These are phyloP conservation scores for Ganoderma meredithae DNA, from an alignment of 1,284 basidiomycete genomes.

Conservation along the genomic window DNA sequence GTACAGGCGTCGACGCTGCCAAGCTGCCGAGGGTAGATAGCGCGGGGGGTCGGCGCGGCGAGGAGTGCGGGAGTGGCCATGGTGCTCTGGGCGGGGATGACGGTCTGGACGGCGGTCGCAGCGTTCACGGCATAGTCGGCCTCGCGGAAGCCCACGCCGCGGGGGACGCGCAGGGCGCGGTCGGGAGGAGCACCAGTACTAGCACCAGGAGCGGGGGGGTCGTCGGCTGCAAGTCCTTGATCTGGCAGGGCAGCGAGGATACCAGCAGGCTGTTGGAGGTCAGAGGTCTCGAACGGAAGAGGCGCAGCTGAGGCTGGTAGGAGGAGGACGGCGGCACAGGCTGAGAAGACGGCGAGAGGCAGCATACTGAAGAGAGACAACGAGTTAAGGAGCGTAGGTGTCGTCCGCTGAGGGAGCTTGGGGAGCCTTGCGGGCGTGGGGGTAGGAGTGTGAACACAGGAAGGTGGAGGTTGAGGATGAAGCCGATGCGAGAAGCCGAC, in stretches of 20 bases:
- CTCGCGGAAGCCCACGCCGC: constrained; percentile 27
- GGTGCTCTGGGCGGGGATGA: constrained; percentile 14
- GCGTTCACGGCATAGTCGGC: constrained; percentile 33
- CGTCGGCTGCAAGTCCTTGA: background rate
- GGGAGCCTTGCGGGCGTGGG: constrained; percentile 32
- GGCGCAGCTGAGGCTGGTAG: constrained; percentile 32
- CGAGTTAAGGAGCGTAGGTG: constrained; percentile 28
- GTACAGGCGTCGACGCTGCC: too few species aligned
- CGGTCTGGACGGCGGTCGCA: constrained; percentile 20
- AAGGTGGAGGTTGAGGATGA: constrained; percentile 26
- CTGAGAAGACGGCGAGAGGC: constrained; percentile 25
- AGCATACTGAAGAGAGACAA: constrained; percentile 29
- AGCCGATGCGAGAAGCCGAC: constrained; percentile 5
- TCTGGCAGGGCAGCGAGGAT: background rate
- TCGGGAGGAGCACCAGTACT: background rate
- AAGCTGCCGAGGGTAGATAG: background rate
- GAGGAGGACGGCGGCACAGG: constrained; percentile 22
- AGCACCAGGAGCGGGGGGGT: background rate
- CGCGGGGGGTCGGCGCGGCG: background rate
- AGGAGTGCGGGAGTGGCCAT: constrained; percentile 17
- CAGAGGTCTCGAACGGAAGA: background rate
- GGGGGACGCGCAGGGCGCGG: constrained; percentile 12
- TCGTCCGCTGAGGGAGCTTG: constrained; percentile 25
- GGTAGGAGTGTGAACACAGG: constrained; percentile 27
- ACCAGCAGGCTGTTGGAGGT: background rate